Evolutionary conservation across 1,284 basidiomycete species (phyloP).

Genomic region (Leucoagaricus sp.): DNA sequence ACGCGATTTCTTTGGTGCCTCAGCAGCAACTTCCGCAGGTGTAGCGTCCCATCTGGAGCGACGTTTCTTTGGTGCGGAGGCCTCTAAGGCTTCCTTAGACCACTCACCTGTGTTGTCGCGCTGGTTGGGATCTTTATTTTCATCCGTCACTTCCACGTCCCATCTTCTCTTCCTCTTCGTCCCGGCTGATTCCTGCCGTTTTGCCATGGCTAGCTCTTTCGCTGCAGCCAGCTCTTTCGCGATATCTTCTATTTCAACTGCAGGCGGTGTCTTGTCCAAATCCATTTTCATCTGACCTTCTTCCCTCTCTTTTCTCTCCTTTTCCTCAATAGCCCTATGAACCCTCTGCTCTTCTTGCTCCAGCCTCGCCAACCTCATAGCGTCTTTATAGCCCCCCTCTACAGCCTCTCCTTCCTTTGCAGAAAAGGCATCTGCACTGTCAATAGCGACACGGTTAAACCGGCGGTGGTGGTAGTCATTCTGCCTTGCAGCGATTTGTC

Average conservation of each 20-base stretch:
- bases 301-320: conserved; percentile 77
- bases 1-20: conserved; percentile 82
- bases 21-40: conserved; percentile 65
- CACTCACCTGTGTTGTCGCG: conserved; percentile 65
- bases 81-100: conserved; percentile 73
- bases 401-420: conserved; percentile 63
- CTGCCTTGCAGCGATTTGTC: conserved; percentile 93
- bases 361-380: conserved; percentile 89
- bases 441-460: conserved; percentile 80
- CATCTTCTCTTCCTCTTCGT: conserved; percentile 84
- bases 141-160: conserved; percentile 76
- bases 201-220: conserved; percentile 41
- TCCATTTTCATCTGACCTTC: conserved; percentile 84
- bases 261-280: conserved; percentile 85
- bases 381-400: conserved; percentile 93
- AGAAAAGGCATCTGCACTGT: conserved; percentile 79
- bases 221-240: conserved; percentile 66
- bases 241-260: conserved; percentile 71
- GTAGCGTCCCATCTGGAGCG: conserved; percentile 94
- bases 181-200: conserved; percentile 38
- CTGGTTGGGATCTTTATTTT: conserved; percentile 60
- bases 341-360: conserved; percentile 95
- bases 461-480: conserved; percentile 95
- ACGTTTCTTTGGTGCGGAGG: conserved; percentile 82
- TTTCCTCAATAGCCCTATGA: conserved; percentile 84